Evolutionary conservation across 2,329 filamentous ascomycete genomes (phyloP).

Genomic region (Aquanectria penicillioides): DNA sequence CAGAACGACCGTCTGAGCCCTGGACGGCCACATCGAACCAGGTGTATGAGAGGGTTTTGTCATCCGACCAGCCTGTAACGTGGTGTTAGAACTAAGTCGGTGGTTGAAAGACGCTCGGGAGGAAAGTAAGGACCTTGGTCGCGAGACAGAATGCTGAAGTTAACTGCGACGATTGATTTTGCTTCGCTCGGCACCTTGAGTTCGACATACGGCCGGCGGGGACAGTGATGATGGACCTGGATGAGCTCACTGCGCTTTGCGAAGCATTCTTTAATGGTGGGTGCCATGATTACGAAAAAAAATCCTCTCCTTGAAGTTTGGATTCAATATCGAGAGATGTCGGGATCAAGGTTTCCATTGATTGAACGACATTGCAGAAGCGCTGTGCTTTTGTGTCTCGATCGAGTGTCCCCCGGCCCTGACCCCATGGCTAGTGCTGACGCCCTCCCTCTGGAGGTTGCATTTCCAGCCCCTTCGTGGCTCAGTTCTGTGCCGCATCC

Average conservation of each 20-base stretch:
- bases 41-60: slow-evolving; percentile 19
- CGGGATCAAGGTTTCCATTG: too few relatives aligned
- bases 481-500: too few relatives aligned
- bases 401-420: too few relatives aligned
- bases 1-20: slow-evolving; percentile 25
- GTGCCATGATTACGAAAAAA: too few relatives aligned
- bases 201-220: slow-evolving; percentile 24
- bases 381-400: too few relatives aligned
- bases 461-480: too few relatives aligned
- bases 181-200: slow-evolving; percentile 26
- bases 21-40: slow-evolving; percentile 32
- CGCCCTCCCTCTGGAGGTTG: too few relatives aligned
- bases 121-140: slow-evolving; percentile 22
- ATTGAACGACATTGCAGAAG: too few relatives aligned
- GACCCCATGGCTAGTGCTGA: too few relatives aligned
- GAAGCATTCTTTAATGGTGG: not conserved
- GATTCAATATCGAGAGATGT: too few relatives aligned
- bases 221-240: slow-evolving; percentile 30
- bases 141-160: slow-evolving; percentile 15
- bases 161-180: slow-evolving; percentile 19
- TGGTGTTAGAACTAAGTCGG: not conserved
- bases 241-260: slow-evolving; percentile 22
- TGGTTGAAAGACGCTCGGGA: accelerated
- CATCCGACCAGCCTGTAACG: slow-evolving; percentile 28
- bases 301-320: too few relatives aligned